These are phyloP conservation scores for Stenocarpella maydis DNA, from an alignment of 2,329 filamentous ascomycete species.

Conservation along the genomic window DNA sequence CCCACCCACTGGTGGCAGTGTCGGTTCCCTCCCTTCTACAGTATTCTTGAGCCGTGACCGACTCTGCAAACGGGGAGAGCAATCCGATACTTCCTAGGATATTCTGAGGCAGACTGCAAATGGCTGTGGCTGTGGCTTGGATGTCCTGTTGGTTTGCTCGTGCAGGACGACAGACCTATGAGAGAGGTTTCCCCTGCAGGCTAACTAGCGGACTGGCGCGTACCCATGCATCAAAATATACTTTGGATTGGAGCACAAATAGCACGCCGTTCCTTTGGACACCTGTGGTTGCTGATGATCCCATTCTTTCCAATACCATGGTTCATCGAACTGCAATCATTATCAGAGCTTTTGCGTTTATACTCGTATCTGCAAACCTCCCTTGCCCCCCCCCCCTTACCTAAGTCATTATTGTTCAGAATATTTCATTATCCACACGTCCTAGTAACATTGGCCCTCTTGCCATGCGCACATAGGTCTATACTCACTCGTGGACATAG, in stretches of 20 bases:
- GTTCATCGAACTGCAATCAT: background rate
- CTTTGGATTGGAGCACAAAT: background rate
- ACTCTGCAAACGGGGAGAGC: background rate
- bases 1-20: background rate
- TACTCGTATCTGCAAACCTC: background rate
- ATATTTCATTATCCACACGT: too few relatives aligned
- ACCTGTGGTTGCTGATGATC: background rate
- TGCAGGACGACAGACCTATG: background rate
- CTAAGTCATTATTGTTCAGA: too few relatives aligned
- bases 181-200: background rate
- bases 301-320: background rate
- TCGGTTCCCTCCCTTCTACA: background rate
- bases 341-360: background rate
- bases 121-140: too few relatives aligned
- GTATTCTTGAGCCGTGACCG: too few relatives aligned
- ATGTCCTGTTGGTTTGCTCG: background rate
- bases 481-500: background rate
- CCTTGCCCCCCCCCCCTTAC: background rate
- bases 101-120: background rate
- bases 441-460: background rate
- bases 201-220: background rate
- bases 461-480: background rate
- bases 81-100: background rate
- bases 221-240: background rate
- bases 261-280: too few relatives aligned